These are phyloP conservation scores for Fusarium oxysporum DNA, from an alignment of 2,329 filamentous ascomycete genomes.

Conservation along the genomic window DNA sequence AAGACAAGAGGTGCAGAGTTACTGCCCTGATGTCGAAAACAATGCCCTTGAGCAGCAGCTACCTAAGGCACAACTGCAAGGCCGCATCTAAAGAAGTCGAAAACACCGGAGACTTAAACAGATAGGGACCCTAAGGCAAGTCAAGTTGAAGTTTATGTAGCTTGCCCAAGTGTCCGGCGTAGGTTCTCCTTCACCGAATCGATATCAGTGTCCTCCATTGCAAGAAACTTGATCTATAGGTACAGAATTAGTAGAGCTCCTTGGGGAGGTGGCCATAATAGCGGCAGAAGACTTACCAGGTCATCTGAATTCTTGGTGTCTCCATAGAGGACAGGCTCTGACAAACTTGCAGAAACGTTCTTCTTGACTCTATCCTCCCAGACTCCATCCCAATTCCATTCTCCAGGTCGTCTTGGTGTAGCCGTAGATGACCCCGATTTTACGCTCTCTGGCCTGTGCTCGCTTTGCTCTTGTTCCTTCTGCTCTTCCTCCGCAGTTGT, in stretches of 20 bases:
- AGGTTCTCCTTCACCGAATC: constrained; percentile 70
- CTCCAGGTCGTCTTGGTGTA: constrained; percentile 65
- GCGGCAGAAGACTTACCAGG: constrained; percentile 66
- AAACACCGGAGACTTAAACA: neutral
- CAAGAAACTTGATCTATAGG: constrained; percentile 72
- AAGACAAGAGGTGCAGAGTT: neutral
- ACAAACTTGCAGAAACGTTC: constrained; percentile 79
- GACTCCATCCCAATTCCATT: constrained; percentile 98
- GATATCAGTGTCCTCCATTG: constrained; percentile 70
- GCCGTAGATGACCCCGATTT: constrained; percentile 11
- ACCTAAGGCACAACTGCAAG: neutral
- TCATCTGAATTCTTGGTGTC: constrained; percentile 72
- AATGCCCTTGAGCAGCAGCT: neutral
- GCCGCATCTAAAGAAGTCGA: neutral
- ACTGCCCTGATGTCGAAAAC: neutral
- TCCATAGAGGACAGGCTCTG: constrained; percentile 84
- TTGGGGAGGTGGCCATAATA: neutral
- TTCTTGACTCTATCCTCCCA: constrained; percentile 92
- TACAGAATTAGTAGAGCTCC: constrained; percentile 22
- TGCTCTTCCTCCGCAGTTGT: neutral
- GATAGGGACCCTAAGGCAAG: neutral
- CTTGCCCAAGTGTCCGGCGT: constrained; percentile 60
- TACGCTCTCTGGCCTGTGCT: constrained; percentile 15
- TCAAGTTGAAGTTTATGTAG: constrained; percentile 37
- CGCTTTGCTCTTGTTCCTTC: neutral